These are phyloP conservation scores for Schrenkiella parvula DNA, from an alignment of 345 rosid genomes.

Conservation along the genomic window DNA sequence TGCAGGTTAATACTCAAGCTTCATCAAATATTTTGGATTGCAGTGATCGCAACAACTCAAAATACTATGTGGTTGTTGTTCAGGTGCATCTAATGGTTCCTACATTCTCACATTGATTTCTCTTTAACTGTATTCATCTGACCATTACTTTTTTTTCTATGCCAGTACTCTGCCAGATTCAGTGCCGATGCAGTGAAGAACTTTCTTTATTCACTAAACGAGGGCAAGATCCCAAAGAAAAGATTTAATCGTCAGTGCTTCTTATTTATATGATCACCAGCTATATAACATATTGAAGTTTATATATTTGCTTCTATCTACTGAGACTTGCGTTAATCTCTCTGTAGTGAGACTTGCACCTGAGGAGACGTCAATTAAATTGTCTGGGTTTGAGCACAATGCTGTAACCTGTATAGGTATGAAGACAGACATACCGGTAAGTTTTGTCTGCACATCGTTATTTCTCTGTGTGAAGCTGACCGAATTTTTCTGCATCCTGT, in stretches of 20 bases:
- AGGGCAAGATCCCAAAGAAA: slow-evolving; percentile 75
- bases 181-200: slow-evolving; percentile 76
- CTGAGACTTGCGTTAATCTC: not conserved
- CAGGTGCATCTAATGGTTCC: slow-evolving; percentile 47
- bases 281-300: not conserved
- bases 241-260: slow-evolving; percentile 73
- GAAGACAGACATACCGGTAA: slow-evolving; percentile 80
- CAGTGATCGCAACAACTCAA: slow-evolving; percentile 70
- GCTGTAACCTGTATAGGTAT: slow-evolving; percentile 83
- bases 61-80: slow-evolving; percentile 76
- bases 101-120: not conserved
- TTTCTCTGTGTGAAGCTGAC: not conserved
- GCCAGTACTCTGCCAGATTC: slow-evolving; percentile 75
- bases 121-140: not conserved
- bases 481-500: not conserved
- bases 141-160: slow-evolving; percentile 15
- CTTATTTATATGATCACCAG: not conserved
- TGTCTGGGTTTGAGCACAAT: slow-evolving; percentile 85
- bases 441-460: slow-evolving; percentile 10
- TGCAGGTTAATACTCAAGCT: slow-evolving; percentile 83
- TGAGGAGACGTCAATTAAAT: slow-evolving; percentile 60
- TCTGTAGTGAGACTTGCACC: slow-evolving; percentile 92
- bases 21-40: slow-evolving; percentile 61
- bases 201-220: slow-evolving; percentile 57
- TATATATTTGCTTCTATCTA: not conserved